These are phyloP conservation scores for Citrus sp. DNA, from an alignment of 345 rosid species.

Conservation along the genomic window DNA sequence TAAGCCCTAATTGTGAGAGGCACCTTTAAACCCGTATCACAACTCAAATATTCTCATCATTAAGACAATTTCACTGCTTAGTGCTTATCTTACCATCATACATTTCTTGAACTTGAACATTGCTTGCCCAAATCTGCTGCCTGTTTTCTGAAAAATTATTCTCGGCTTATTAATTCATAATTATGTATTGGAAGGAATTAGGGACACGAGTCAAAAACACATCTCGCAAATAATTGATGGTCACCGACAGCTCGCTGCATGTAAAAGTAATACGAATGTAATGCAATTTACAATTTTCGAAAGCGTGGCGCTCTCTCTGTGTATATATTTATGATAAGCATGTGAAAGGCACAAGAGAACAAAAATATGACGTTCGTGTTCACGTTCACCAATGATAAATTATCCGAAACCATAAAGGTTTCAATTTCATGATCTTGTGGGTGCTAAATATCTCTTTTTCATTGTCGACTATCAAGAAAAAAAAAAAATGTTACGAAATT, in stretches of 20 bases:
- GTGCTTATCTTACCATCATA: background rate
- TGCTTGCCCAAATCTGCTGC: background rate
- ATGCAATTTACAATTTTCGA: no score
- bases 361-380: background rate
- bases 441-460: no score
- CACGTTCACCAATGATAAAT: background rate
- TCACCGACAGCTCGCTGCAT: conserved; percentile 3
- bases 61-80: no score
- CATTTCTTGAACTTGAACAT: background rate
- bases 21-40: accelerated
- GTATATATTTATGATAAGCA: background rate
- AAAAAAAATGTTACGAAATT: no score
- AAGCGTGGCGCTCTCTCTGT: background rate
- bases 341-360: background rate
- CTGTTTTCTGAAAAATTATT: background rate
- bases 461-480: no score
- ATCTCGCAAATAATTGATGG: no score
- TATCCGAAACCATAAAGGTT: no score
- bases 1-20: accelerated
- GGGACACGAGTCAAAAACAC: background rate
- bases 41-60: background rate
- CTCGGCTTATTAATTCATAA: no score
- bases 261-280: background rate
- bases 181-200: background rate
- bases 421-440: no score